Percentiles rank a stretch among this genome's conserved stretches.
phyloP scores from a whole-genome alignment of 768 basidiomycete species.

The Lentinula aciculospora region DNA sequence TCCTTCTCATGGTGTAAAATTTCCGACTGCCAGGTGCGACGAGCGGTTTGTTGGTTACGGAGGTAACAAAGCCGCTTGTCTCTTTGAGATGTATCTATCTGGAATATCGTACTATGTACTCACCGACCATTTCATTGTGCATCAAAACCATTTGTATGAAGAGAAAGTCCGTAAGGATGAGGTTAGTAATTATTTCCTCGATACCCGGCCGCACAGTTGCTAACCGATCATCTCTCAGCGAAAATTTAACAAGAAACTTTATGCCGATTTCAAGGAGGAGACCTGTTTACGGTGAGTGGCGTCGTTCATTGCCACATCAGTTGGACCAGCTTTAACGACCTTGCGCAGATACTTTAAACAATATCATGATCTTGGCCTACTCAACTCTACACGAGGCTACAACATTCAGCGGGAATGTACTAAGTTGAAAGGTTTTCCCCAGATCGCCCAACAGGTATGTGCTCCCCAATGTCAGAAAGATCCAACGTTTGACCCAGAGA shows the following conservation, averaged over 20 bases:
- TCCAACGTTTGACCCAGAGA: background rate
- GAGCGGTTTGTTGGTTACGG: slow-evolving; percentile 90
- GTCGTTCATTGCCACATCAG: background rate
- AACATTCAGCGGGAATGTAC: slow-evolving; percentile 62
- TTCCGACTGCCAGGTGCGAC: slow-evolving; percentile 63
- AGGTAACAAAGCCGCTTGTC: slow-evolving; percentile 88
- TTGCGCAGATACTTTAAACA: slow-evolving; percentile 53
- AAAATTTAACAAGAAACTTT: slow-evolving; percentile 70
- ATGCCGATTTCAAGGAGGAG: slow-evolving; percentile 76
- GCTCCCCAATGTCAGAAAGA: background rate
- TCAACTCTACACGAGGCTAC: slow-evolving; percentile 44
- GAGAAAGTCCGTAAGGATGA: slow-evolving; percentile 68
- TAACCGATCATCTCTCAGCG: slow-evolving; percentile 34
- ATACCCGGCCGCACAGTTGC: background rate
- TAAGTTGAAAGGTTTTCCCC: slow-evolving; percentile 49
- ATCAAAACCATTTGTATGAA: slow-evolving; percentile 82
- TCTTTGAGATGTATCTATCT: slow-evolving; percentile 87
- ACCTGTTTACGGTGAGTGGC: slow-evolving; percentile 53
- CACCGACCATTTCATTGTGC: slow-evolving; percentile 83
- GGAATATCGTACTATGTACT: slow-evolving; percentile 83
- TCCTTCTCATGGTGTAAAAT: background rate
- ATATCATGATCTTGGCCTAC: slow-evolving; percentile 43
- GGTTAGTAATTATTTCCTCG: slow-evolving; percentile 27
- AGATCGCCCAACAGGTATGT: slow-evolving; percentile 32
- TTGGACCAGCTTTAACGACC: background rate